phyloP scores from a whole-genome alignment of 345 rosid genomes.

The Garcia nutans region DNA sequence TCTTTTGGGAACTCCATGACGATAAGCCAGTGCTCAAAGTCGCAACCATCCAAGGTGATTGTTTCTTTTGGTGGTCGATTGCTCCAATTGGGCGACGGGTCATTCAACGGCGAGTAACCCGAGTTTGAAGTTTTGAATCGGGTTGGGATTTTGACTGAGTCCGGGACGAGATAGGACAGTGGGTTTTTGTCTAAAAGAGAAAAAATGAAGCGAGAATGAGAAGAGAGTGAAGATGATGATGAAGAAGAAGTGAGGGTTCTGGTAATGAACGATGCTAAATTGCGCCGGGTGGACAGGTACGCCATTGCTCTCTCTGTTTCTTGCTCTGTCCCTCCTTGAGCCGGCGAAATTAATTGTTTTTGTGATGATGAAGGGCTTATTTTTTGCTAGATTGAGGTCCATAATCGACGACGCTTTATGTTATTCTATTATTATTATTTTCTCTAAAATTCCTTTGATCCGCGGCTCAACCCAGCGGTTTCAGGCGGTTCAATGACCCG shows the following conservation, averaged over 20 bases:
- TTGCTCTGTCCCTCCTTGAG: neutral
- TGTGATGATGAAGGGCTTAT: too few relatives aligned
- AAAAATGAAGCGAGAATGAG: constrained; percentile 51
- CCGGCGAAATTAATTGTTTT: too few relatives aligned
- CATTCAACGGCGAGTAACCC: constrained; percentile 84
- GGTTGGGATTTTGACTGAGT: constrained; percentile 31
- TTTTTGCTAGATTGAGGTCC: too few relatives aligned
- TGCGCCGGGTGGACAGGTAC: constrained; percentile 49
- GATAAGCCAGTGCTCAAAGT: constrained; percentile 92
- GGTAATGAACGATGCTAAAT: constrained; percentile 35
- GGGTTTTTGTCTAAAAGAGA: constrained; percentile 41
- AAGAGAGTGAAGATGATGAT: constrained; percentile 33
- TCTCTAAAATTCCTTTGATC: too few relatives aligned
- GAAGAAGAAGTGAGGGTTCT: constrained; percentile 41
- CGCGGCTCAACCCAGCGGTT: too few relatives aligned
- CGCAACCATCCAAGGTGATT: constrained; percentile 89
- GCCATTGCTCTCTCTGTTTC: constrained; percentile 49
- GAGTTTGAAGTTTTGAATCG: constrained; percentile 69
- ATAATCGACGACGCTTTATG: too few relatives aligned
- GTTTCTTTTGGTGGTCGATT: constrained; percentile 93
- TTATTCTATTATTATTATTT: too few relatives aligned
- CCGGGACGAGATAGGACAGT: constrained; percentile 23
- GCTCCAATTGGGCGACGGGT: constrained; percentile 91
- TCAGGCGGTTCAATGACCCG: too few relatives aligned
- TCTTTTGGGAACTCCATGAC: constrained; percentile 83